These are phyloP conservation scores for Diaporthe caulivora DNA, from an alignment of 2,329 filamentous ascomycete species.

Conservation along the genomic window DNA sequence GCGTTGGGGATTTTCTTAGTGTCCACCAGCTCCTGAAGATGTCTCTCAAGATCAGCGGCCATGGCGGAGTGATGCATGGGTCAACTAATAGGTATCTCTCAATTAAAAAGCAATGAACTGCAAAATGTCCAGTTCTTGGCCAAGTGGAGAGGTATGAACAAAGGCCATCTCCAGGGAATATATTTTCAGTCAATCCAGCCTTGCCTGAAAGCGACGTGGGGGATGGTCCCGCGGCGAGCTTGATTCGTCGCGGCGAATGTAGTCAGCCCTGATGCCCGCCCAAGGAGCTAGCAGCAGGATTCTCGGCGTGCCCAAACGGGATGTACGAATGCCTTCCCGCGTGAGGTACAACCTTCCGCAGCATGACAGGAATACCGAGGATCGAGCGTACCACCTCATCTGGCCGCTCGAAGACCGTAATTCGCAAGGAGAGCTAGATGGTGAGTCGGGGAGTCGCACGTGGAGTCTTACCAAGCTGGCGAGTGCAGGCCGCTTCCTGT, in stretches of 20 bases:
- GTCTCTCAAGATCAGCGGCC: slow-evolving; percentile 51
- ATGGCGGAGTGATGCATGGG: slow-evolving; percentile 20
- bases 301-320: slow-evolving; percentile 24
- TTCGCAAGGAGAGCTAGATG: neutral
- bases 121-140: neutral
- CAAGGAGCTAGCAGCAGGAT: neutral
- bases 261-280: neutral
- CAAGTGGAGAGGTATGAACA: neutral
- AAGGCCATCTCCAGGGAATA: neutral
- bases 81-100: neutral
- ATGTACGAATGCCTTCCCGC: neutral
- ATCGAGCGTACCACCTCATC: neutral
- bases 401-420: too few species aligned
- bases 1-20: slow-evolving; percentile 58
- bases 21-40: slow-evolving; percentile 55
- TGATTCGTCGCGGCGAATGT: neutral
- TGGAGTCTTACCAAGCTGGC: neutral
- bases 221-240: slow-evolving; percentile 4
- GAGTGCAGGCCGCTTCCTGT: neutral
- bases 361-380: neutral
- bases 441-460: neutral
- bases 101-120: neutral
- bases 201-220: neutral
- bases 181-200: neutral
- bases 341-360: neutral